Conservation (phyloP, 2,329 filamentous ascomycete species). For the Zymoseptoria crescenta region DNA sequence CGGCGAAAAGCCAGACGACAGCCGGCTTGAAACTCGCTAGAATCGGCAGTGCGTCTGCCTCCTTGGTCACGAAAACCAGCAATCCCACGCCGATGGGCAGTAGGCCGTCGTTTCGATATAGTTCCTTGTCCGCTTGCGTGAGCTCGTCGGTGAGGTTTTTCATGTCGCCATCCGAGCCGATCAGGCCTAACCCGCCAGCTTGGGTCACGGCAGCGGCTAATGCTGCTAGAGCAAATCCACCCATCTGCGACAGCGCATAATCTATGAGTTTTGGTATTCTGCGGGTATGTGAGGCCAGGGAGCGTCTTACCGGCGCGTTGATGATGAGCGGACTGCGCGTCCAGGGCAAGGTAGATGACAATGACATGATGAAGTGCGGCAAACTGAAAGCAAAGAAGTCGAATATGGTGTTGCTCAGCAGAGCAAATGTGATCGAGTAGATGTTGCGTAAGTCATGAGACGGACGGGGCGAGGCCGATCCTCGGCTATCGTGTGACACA, state of each 20-base stretch:
- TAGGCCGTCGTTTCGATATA: constrained; percentile 10
- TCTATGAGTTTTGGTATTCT: not conserved
- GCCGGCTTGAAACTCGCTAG: constrained; percentile 48
- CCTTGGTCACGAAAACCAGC: constrained; percentile 41
- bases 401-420: not conserved
- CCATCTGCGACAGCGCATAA: constrained; percentile 9
- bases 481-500: not conserved
- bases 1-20: constrained; percentile 62
- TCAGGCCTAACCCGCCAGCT: constrained; percentile 42
- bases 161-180: constrained; percentile 32
- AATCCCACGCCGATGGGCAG: constrained; percentile 56
- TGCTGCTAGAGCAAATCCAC: constrained; percentile 44
- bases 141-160: constrained; percentile 13
- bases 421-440: not conserved
- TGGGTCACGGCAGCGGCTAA: constrained; percentile 54
- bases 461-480: not conserved
- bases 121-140: constrained; percentile 7
- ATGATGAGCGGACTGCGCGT: constrained; percentile 13
- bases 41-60: constrained; percentile 42
- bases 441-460: not conserved
- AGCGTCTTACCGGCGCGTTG: constrained; percentile 17
- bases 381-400: not conserved
- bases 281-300: constrained; percentile 2
- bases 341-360: constrained; percentile 9
- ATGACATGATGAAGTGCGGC: not conserved